Evolutionary conservation across 2,329 filamentous ascomycete species (phyloP).

Genomic region (Colletotrichum sp.): DNA sequence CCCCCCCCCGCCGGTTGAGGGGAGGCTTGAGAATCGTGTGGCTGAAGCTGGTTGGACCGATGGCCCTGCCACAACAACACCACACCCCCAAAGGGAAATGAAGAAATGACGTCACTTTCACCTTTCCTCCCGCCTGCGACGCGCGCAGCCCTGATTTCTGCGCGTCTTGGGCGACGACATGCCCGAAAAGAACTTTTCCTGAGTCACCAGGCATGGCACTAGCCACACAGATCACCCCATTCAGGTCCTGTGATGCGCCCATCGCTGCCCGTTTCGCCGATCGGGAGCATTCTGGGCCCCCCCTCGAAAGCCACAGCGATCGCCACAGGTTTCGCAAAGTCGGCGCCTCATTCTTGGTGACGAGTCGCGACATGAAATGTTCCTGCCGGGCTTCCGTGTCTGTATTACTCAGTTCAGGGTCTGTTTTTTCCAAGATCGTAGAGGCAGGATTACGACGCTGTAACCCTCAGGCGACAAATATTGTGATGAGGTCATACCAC

Average conservation of each 20-base stretch:
- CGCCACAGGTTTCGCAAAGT: not conserved
- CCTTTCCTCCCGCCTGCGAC: not conserved
- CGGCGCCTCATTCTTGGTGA: not conserved
- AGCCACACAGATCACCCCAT: conserved; percentile 8
- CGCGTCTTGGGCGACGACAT: conserved; percentile 7
- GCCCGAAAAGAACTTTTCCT: not conserved
- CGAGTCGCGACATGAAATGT: not conserved
- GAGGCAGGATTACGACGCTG: not conserved
- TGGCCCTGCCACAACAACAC: not conserved
- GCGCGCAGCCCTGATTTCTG: not conserved
- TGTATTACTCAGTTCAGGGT: not conserved
- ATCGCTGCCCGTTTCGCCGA: not conserved
- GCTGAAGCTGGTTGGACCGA: conserved; percentile 17
- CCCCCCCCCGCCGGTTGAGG: not conserved
- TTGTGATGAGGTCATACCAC: not conserved
- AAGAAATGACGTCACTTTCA: conserved; percentile 8
- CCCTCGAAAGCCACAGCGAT: conserved; percentile 12
- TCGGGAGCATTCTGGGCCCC: not conserved
- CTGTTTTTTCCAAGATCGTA: not conserved
- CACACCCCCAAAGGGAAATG: not conserved
- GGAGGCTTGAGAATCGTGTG: conserved; percentile 1
- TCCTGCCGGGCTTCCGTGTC: not conserved
- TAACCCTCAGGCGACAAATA: not conserved
- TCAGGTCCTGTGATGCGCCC: conserved; percentile 14
- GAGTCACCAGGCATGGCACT: not conserved